Conservation (phyloP, 345 rosid genomes). For the Corymbia maculata region DNA sequence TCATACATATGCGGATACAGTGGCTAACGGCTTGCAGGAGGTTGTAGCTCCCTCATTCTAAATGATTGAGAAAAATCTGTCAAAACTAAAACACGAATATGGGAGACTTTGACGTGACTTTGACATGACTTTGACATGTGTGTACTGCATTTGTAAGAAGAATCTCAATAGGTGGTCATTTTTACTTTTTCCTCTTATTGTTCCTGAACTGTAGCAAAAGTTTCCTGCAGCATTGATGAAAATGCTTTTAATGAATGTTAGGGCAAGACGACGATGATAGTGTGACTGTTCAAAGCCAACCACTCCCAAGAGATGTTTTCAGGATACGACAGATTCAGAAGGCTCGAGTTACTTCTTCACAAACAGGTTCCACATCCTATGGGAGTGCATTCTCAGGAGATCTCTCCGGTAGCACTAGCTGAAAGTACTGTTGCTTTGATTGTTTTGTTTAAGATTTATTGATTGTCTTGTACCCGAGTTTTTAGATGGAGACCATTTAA, state of each 20-base stretch:
- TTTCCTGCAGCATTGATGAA: neutral
- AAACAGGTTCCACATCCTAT: slow-evolving; percentile 76
- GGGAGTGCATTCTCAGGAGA: slow-evolving; percentile 90
- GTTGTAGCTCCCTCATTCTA: neutral
- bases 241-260: slow-evolving; percentile 2
- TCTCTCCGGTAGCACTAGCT: slow-evolving; percentile 72
- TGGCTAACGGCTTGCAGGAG: neutral
- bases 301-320: slow-evolving; percentile 64
- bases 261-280: slow-evolving; percentile 78
- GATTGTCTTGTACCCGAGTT: neutral
- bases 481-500: neutral
- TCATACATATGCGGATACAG: neutral
- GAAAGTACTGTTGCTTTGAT: neutral
- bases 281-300: slow-evolving; percentile 67
- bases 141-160: neutral
- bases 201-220: neutral
- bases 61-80: neutral
- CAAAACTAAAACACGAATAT: neutral
- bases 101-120: neutral
- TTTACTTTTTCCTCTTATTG: neutral
- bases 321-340: slow-evolving; percentile 72
- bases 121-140: neutral
- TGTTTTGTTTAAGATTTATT: neutral
- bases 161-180: neutral
- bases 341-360: slow-evolving; percentile 60